A percentile compares a stretch with the other conserved stretches of the same genome.
phyloP scores from a whole-genome alignment of 2,329 filamentous ascomycete genomes.

The Aureobasidium namibiae region DNA sequence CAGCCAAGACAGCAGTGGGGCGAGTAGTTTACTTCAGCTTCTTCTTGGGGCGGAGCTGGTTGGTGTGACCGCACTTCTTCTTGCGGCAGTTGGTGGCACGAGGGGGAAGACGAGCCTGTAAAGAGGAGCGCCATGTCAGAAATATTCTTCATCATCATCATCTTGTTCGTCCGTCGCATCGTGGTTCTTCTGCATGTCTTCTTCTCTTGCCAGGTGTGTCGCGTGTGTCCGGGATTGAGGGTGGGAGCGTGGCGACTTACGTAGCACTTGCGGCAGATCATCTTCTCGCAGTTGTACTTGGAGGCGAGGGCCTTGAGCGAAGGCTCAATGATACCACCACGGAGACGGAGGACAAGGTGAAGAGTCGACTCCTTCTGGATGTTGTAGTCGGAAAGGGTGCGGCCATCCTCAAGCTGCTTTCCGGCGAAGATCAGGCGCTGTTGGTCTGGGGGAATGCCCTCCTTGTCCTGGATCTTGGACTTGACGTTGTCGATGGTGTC shows the following conservation, averaged over 20 bases:
- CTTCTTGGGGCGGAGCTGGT: slow-evolving; percentile 99
- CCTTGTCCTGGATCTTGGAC: slow-evolving; percentile 99
- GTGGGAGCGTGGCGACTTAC: slow-evolving; percentile 47
- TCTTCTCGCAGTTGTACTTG: slow-evolving; percentile 99
- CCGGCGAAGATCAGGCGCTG: slow-evolving; percentile 98
- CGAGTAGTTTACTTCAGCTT: slow-evolving; percentile 82
- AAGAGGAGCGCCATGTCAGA: slow-evolving; percentile 22
- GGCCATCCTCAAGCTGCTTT: slow-evolving; percentile 98
- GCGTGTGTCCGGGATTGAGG: not conserved
- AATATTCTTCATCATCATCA: not conserved
- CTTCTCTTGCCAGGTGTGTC: not conserved
- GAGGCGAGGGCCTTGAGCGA: slow-evolving; percentile 96
- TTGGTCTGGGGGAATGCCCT: slow-evolving; percentile 95
- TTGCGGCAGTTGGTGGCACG: slow-evolving; percentile 99
- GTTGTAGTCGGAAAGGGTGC: slow-evolving; percentile 96
- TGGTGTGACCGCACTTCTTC: slow-evolving; percentile 99
- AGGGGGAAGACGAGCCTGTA: slow-evolving; percentile 73
- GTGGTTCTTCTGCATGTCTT: not conserved
- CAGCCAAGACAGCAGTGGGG: slow-evolving; percentile 17
- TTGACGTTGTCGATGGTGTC: slow-evolving; percentile 99
- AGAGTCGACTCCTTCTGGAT: slow-evolving; percentile 99
- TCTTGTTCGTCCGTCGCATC: slow-evolving; percentile 24
- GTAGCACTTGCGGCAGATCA: slow-evolving; percentile 99
- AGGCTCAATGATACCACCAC: slow-evolving; percentile 98
- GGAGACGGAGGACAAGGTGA: slow-evolving; percentile 95